A percentile compares a stretch with the other conserved stretches of the same genome.
Conservation (phyloP, 2,329 filamentous ascomycete genomes). For the Metarhizium anisopliae region DNA sequence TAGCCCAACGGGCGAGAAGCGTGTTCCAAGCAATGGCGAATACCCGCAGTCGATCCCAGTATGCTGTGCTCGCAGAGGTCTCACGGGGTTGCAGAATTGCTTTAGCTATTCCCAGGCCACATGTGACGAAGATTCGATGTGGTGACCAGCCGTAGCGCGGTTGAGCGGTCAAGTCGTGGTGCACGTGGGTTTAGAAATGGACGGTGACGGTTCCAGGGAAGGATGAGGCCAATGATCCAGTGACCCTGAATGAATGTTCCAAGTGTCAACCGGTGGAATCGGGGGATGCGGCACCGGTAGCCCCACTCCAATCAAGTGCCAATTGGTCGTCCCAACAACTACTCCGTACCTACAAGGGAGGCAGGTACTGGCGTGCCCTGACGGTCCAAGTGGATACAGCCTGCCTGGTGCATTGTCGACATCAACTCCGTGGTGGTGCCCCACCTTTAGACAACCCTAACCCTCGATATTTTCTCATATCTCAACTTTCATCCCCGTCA, state of each 20-base stretch:
- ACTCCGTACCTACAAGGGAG: too few relatives aligned
- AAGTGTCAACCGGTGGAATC: neutral
- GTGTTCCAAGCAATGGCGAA: neutral
- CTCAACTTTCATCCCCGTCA: too few relatives aligned
- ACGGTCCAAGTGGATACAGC: too few relatives aligned
- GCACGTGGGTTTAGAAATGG: slow-evolving; percentile 1
- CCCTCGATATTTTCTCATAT: too few relatives aligned
- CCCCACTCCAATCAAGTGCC: neutral
- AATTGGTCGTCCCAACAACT: too few relatives aligned
- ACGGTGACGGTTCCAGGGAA: neutral
- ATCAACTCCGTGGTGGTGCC: too few relatives aligned
- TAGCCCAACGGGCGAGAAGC: neutral
- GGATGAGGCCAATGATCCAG: neutral
- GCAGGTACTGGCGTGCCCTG: too few relatives aligned
- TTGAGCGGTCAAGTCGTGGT: neutral
- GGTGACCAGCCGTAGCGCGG: neutral
- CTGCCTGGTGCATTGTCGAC: too few relatives aligned
- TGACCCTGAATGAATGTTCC: neutral
- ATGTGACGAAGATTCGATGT: neutral
- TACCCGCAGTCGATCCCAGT: neutral
- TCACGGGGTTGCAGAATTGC: neutral
- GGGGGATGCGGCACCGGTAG: neutral
- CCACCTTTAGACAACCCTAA: too few relatives aligned
- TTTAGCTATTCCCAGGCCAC: neutral
- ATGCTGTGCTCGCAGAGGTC: neutral